A percentile compares a stretch with the other conserved stretches of the same genome.
Evolutionary conservation across 2,329 filamentous ascomycete genomes (phyloP).

Genomic region (Xylaria sp.): DNA sequence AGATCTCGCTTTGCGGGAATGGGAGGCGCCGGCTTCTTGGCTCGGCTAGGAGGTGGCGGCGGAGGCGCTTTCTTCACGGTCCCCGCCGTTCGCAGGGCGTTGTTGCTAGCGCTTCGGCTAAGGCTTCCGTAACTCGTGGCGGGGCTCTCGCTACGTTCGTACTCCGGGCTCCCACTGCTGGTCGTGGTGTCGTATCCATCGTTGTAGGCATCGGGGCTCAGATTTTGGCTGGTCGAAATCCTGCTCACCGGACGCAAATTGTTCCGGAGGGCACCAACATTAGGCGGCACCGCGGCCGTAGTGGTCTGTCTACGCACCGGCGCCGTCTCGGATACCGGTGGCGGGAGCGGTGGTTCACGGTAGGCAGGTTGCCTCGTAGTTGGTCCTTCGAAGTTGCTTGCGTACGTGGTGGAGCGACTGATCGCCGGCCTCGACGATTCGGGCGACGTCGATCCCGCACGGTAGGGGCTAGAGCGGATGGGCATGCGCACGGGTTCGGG

Average conservation of each 20-base stretch:
- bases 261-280: constrained; percentile 43
- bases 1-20: constrained; percentile 46
- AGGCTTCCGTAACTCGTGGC: constrained; percentile 60
- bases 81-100: constrained; percentile 28
- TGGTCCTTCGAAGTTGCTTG: constrained; percentile 23
- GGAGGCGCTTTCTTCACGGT: constrained; percentile 46
- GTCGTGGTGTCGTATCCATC: constrained; percentile 55
- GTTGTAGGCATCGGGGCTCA: constrained; percentile 49
- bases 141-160: constrained; percentile 56
- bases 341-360: constrained; percentile 34
- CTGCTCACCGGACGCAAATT: constrained; percentile 51
- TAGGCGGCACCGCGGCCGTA: constrained; percentile 28
- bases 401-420: constrained; percentile 33
- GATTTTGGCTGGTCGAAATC: constrained; percentile 43
- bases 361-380: constrained; percentile 26
- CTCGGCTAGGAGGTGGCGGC: constrained; percentile 49
- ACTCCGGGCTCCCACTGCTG: constrained; percentile 55
- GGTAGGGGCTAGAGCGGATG: constrained; percentile 43
- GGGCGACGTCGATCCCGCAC: constrained; percentile 32
- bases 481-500: constrained; percentile 48
- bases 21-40: constrained; percentile 60
- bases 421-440: constrained; percentile 33
- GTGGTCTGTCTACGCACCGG: constrained; percentile 30
- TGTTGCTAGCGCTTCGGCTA: constrained; percentile 49
- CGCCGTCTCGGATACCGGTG: constrained; percentile 25